phyloP scores from a whole-genome alignment of 495 filamentous ascomycete species.

The Sporormia fimetaria region DNA sequence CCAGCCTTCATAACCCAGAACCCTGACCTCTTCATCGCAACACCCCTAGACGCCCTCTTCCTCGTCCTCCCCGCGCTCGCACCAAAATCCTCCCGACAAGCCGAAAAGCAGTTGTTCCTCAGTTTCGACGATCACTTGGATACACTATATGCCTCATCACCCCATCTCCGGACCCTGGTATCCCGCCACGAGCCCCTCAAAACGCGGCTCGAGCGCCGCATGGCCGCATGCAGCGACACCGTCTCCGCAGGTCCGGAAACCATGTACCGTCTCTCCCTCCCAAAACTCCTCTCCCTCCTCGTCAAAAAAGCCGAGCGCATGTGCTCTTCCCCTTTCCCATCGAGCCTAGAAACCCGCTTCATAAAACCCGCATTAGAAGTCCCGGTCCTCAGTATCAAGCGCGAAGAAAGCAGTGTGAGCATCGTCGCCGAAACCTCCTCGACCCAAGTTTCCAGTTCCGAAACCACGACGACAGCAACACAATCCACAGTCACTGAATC shows the following conservation, averaged over 20 bases:
- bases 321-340: slow-evolving; percentile 51
- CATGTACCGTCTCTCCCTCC: slow-evolving; percentile 65
- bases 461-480: slow-evolving; percentile 11
- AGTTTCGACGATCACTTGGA: slow-evolving; percentile 75
- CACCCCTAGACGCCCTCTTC: slow-evolving; percentile 75
- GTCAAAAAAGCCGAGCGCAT: slow-evolving; percentile 61
- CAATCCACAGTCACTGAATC: too few relatives aligned
- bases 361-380: slow-evolving; percentile 62
- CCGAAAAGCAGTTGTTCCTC: slow-evolving; percentile 54
- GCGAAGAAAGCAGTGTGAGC: slow-evolving; percentile 31
- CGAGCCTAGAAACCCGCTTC: slow-evolving; percentile 77
- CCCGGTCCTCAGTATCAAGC: slow-evolving; percentile 45
- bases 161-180: slow-evolving; percentile 25
- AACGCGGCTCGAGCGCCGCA: slow-evolving; percentile 38
- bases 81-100: slow-evolving; percentile 32
- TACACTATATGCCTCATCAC: slow-evolving; percentile 31
- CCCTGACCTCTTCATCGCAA: slow-evolving; percentile 67
- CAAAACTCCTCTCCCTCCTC: slow-evolving; percentile 57
- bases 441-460: slow-evolving; percentile 4
- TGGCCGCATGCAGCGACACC: slow-evolving; percentile 60
- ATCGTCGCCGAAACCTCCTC: slow-evolving; percentile 27
- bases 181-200: slow-evolving; percentile 37
- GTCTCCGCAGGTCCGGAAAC: slow-evolving; percentile 71
- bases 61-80: slow-evolving; percentile 61
- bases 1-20: slow-evolving; percentile 45